Evolutionary conservation across 2,329 filamentous ascomycete genomes (phyloP).

Genomic region (Tolypocladium pustulatum): DNA sequence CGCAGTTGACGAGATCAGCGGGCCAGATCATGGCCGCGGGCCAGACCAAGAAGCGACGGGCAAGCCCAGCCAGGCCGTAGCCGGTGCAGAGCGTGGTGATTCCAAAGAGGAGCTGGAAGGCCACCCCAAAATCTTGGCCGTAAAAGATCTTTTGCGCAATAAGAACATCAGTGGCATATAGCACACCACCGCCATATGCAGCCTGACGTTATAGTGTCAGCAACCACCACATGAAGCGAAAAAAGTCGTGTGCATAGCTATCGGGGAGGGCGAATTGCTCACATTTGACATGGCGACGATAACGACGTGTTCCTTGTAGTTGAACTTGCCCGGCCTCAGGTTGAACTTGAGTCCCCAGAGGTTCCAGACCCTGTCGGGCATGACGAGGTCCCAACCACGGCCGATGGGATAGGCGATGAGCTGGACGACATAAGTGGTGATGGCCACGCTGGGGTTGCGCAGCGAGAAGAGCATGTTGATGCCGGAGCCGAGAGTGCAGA

Average conservation of each 20-base stretch:
- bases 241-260: no score
- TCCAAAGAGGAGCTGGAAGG: conserved; percentile 42
- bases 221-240: background rate
- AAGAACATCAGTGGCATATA: conserved; percentile 44
- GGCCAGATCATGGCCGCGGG: conserved; percentile 51
- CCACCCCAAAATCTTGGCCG: conserved; percentile 41
- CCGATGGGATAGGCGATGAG: conserved; percentile 51
- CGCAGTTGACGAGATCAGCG: conserved; percentile 40
- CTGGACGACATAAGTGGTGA: conserved; percentile 53
- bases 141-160: conserved; percentile 46
- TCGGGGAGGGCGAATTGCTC: conserved; percentile 12
- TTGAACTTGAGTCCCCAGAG: conserved; percentile 44
- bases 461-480: conserved; percentile 52
- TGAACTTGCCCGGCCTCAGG: conserved; percentile 46
- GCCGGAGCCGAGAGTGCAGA: conserved; percentile 51
- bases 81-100: conserved; percentile 47
- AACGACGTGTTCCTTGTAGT: conserved; percentile 51
- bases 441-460: conserved; percentile 46
- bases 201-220: conserved; percentile 22
- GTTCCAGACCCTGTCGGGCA: conserved; percentile 41
- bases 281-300: conserved; percentile 57
- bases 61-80: conserved; percentile 45
- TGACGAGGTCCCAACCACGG: conserved; percentile 41
- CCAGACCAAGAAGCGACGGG: conserved; percentile 40
- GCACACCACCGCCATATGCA: conserved; percentile 44